These are phyloP conservation scores for Multifurca ochricompacta DNA, from an alignment of 768 basidiomycete species.

Conservation along the genomic window DNA sequence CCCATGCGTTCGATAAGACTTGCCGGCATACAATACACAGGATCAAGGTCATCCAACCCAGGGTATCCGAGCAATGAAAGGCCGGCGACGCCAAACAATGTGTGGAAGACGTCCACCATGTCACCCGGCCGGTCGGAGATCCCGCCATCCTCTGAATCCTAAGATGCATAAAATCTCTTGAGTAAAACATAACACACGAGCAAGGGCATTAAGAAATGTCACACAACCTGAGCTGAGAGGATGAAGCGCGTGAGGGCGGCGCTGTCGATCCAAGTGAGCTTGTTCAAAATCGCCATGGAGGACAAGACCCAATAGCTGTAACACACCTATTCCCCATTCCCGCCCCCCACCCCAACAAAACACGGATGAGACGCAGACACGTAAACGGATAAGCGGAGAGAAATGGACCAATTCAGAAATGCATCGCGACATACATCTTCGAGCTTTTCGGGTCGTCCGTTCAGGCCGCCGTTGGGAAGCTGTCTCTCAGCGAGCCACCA, in stretches of 20 bases:
- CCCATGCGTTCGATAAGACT: constrained; percentile 60
- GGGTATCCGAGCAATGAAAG: constrained; percentile 86
- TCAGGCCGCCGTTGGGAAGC: constrained; percentile 86
- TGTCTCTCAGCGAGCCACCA: constrained; percentile 97
- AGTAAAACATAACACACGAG: background rate
- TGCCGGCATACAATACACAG: constrained; percentile 95
- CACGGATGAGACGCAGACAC: no score
- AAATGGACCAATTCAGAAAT: background rate
- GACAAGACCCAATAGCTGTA: constrained; percentile 98
- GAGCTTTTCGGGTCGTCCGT: constrained; percentile 95
- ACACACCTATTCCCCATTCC: constrained; percentile 62
- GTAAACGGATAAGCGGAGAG: background rate
- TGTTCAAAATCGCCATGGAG: constrained; percentile 73
- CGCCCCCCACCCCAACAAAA: no score
- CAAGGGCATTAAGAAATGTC: background rate
- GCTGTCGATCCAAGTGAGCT: constrained; percentile 80
- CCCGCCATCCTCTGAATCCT: constrained; percentile 88
- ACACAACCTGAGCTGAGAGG: constrained; percentile 72
- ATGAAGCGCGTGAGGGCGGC: constrained; percentile 76
- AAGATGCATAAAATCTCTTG: constrained; percentile 4
- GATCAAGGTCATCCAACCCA: constrained; percentile 78
- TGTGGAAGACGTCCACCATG: constrained; percentile 97
- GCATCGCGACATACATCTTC: constrained; percentile 82
- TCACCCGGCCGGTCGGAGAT: constrained; percentile 92
- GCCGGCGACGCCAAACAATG: constrained; percentile 79